phyloP scores from a whole-genome alignment of 2,329 filamentous ascomycete genomes.

The Penicillium digitatum region DNA sequence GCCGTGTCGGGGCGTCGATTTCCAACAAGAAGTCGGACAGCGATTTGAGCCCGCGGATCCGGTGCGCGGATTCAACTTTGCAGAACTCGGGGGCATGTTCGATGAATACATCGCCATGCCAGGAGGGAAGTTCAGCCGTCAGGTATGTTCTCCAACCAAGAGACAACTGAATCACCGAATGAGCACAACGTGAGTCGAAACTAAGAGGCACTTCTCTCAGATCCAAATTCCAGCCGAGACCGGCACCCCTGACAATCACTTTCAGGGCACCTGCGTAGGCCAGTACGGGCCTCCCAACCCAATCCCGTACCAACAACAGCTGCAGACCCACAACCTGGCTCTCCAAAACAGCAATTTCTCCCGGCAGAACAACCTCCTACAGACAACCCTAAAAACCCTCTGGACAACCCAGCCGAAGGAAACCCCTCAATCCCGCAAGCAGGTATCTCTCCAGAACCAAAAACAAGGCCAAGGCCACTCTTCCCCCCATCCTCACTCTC shows the following conservation, averaged over 20 bases:
- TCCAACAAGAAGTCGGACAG: slow-evolving; percentile 44
- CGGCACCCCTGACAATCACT: neutral
- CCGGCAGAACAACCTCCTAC: slow-evolving; percentile 8
- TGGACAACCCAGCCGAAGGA: neutral
- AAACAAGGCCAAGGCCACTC: neutral
- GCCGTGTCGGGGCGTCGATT: slow-evolving; percentile 37
- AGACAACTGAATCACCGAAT: neutral
- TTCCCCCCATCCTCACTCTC: neutral
- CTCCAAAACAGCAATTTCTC: slow-evolving; percentile 9
- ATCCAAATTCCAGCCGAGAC: slow-evolving; percentile 16
- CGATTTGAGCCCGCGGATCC: slow-evolving; percentile 38
- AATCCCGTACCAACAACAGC: slow-evolving; percentile 11
- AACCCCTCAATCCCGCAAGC: neutral
- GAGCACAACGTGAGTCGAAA: neutral
- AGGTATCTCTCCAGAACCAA: neutral
- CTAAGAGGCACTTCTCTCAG: slow-evolving; percentile 4
- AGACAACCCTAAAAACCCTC: slow-evolving; percentile 1
- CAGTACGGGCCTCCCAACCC: slow-evolving; percentile 9
- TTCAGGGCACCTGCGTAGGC: slow-evolving; percentile 3
- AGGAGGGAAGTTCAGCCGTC: slow-evolving; percentile 36
- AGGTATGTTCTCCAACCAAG: slow-evolving; percentile 6
- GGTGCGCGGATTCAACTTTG: slow-evolving; percentile 46
- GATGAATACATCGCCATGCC: slow-evolving; percentile 48
- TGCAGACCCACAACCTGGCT: neutral
- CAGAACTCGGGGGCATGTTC: slow-evolving; percentile 38